Percentiles rank a stretch among this genome's conserved stretches.
phyloP scores from a whole-genome alignment of 768 basidiomycete species.

The Leccinellum rugosiceps region DNA sequence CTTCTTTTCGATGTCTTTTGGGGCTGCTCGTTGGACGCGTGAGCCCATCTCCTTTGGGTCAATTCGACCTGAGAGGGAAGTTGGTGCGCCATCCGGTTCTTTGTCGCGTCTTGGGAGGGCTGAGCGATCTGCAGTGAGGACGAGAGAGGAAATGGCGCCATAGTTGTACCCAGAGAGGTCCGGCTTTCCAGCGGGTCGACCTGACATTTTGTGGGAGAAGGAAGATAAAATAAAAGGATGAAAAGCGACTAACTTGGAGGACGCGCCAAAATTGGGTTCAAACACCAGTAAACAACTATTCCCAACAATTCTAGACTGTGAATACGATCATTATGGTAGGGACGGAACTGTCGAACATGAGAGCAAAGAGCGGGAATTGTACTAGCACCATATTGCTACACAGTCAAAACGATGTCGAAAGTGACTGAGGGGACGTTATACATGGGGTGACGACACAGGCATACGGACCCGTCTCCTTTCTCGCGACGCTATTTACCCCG shows the following conservation, averaged over 20 bases:
- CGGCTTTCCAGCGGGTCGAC: constrained; percentile 50
- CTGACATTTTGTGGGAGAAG: constrained; percentile 32
- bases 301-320: too few species aligned
- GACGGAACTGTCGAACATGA: too few species aligned
- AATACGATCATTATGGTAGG: too few species aligned
- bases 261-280: not conserved
- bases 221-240: not conserved
- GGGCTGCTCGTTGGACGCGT: constrained; percentile 74
- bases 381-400: too few species aligned
- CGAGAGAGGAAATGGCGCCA: constrained; percentile 90
- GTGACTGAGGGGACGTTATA: too few species aligned
- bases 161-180: constrained; percentile 95
- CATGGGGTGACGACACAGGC: too few species aligned
- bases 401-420: too few species aligned
- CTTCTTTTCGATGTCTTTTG: constrained; percentile 91
- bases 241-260: too few species aligned
- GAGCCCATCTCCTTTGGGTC: constrained; percentile 92
- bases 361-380: too few species aligned
- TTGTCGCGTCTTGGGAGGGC: constrained; percentile 82
- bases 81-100: constrained; percentile 96
- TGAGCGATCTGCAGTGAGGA: constrained; percentile 87
- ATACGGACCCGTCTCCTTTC: too few species aligned
- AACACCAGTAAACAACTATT: not conserved
- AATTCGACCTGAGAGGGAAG: constrained; percentile 88
- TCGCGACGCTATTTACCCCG: too few species aligned